Evolutionary conservation across 2,329 filamentous ascomycete species (phyloP).

Genomic region (Fusarium phyllophilum): DNA sequence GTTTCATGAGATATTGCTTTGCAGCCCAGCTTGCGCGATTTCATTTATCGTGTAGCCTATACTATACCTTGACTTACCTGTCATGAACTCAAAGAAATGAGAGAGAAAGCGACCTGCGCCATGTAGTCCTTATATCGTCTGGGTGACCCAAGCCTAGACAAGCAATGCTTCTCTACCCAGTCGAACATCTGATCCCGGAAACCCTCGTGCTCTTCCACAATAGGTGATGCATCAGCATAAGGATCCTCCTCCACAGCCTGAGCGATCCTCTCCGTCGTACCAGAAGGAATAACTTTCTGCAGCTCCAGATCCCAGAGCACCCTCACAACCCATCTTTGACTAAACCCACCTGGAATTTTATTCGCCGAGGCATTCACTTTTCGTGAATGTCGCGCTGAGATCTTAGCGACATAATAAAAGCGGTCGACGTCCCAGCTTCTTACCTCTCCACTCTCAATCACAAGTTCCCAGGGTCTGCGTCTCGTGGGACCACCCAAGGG

Average conservation of each 20-base stretch:
- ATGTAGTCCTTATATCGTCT: neutral
- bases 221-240: neutral
- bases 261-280: neutral
- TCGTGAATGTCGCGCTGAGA: neutral
- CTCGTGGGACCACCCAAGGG: neutral
- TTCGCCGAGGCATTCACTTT: neutral
- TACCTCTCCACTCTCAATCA: neutral
- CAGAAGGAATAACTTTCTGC: neutral
- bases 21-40: too few species aligned
- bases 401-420: neutral
- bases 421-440: neutral
- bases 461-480: neutral
- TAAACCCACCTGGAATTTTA: neutral
- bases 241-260: neutral
- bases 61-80: neutral
- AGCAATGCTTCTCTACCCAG: neutral
- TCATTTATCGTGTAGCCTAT: neutral
- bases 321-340: slow-evolving; percentile 6
- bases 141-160: neutral
- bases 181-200: neutral
- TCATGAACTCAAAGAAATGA: neutral
- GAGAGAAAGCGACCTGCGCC: neutral
- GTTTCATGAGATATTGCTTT: neutral
- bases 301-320: slow-evolving; percentile 10
- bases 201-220: neutral